Percentiles rank a stretch among this genome's conserved stretches.
Conservation (phyloP, 1,284 basidiomycete species). For the Ustilago cynodontis region DNA sequence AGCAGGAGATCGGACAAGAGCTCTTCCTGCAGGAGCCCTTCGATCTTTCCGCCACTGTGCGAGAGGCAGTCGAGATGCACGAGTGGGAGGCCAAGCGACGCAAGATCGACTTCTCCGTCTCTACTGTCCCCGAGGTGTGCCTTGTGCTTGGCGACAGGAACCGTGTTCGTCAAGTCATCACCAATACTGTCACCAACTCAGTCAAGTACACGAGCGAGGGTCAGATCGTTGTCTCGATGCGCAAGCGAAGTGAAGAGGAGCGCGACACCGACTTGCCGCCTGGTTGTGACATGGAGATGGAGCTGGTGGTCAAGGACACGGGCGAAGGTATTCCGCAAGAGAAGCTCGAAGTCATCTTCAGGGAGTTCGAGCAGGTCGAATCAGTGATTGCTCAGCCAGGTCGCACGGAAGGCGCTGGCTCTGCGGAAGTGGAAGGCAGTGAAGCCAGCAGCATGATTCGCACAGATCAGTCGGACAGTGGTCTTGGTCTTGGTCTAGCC, state of each 20-base stretch:
- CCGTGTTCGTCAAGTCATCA: slow-evolving; percentile 84
- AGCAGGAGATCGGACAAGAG: slow-evolving; percentile 83
- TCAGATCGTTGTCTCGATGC: slow-evolving; percentile 77
- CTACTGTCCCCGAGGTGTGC: slow-evolving; percentile 73
- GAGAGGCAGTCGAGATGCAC: slow-evolving; percentile 77
- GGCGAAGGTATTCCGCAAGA: slow-evolving; percentile 81
- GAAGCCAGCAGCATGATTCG: slow-evolving; percentile 27
- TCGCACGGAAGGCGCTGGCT: slow-evolving; percentile 13
- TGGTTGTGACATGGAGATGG: slow-evolving; percentile 74
- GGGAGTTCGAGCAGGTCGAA: slow-evolving; percentile 87
- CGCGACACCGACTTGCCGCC: slow-evolving; percentile 38
- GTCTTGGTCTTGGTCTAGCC: slow-evolving; percentile 79
- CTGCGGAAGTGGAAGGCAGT: slow-evolving; percentile 17
- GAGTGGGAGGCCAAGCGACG: slow-evolving; percentile 79
- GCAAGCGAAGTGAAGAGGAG: slow-evolving; percentile 60
- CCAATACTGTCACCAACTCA: slow-evolving; percentile 85
- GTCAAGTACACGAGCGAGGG: slow-evolving; percentile 80
- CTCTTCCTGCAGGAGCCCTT: slow-evolving; percentile 86
- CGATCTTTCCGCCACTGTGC: slow-evolving; percentile 78
- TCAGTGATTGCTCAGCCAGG: slow-evolving; percentile 69
- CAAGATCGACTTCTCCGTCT: slow-evolving; percentile 77
- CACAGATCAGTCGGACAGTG: slow-evolving; percentile 47
- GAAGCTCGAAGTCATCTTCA: slow-evolving; percentile 84
- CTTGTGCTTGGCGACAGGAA: slow-evolving; percentile 74
- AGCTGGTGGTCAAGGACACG: slow-evolving; percentile 82